Percentiles rank a stretch among this genome's conserved stretches.
Evolutionary conservation across 257 asterid species (phyloP).

Genomic region (Apocynum venetum): DNA sequence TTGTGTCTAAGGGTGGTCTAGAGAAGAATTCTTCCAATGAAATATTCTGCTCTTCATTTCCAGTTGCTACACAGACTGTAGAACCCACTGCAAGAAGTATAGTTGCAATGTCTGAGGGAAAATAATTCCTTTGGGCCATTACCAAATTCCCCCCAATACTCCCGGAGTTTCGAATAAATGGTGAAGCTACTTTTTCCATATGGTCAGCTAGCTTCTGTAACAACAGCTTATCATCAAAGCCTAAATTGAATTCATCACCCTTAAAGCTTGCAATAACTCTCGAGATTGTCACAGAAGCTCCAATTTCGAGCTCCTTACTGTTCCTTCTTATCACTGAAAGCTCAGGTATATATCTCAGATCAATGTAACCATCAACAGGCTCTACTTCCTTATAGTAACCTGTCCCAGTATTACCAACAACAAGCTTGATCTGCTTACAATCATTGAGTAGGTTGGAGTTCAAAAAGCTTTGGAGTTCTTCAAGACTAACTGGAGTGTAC

Average conservation of each 20-base stretch:
- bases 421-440: constrained; percentile 29
- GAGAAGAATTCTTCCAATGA: constrained; percentile 49
- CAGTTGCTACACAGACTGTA: constrained; percentile 37
- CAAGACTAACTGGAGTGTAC: constrained; percentile 49
- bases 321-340: constrained; percentile 41
- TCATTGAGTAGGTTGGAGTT: constrained; percentile 29
- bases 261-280: constrained; percentile 40
- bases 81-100: constrained; percentile 48
- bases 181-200: constrained; percentile 62
- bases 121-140: constrained; percentile 61
- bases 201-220: constrained; percentile 49
- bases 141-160: constrained; percentile 72
- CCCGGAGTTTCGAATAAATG: constrained; percentile 52
- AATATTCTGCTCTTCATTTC: constrained; percentile 29
- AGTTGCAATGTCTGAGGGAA: constrained; percentile 70
- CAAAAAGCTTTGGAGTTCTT: constrained; percentile 50
- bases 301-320: constrained; percentile 45
- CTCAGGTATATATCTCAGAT: constrained; percentile 52
- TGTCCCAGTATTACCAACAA: constrained; percentile 63
- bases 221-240: constrained; percentile 25
- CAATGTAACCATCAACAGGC: constrained; percentile 39
- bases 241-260: constrained; percentile 17
- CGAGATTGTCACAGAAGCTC: constrained; percentile 58
- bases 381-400: constrained; percentile 58
- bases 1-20: constrained; percentile 43